These are phyloP conservation scores for Penicillium lagena DNA, from an alignment of 495 filamentous ascomycete species.

Conservation along the genomic window DNA sequence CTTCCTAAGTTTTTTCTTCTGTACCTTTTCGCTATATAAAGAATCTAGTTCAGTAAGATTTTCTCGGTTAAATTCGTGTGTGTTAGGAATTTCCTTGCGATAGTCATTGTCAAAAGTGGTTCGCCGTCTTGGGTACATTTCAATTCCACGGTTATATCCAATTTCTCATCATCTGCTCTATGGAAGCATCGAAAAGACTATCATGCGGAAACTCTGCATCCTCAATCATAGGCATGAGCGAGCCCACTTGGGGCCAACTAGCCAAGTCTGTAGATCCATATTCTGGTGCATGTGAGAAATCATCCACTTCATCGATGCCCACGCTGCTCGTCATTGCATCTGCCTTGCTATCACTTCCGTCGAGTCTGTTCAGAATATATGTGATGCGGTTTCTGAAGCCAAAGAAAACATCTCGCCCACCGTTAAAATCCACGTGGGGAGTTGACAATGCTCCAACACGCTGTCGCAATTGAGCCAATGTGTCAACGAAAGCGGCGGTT, in stretches of 20 bases:
- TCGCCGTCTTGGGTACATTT: background rate
- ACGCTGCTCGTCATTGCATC: background rate
- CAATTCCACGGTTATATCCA: background rate
- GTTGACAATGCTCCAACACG: constrained; percentile 11
- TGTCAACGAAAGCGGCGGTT: constrained; percentile 3
- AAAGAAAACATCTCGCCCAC: constrained; percentile 11
- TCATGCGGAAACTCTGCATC: background rate
- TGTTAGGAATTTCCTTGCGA: background rate
- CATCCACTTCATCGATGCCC: background rate
- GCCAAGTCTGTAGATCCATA: too few species aligned
- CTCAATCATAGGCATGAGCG: too few species aligned
- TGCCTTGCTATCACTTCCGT: background rate
- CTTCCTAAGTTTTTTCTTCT: too few species aligned
- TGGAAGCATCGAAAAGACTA: background rate
- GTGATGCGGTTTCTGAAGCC: constrained; percentile 8
- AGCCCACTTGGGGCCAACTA: too few species aligned
- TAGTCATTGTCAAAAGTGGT: background rate
- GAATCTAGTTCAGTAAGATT: too few species aligned
- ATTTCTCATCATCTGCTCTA: constrained; percentile 2
- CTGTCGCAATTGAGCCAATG: constrained; percentile 5
- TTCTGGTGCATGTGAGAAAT: background rate
- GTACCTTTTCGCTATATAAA: too few species aligned
- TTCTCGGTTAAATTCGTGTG: too few species aligned
- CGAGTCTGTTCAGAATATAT: constrained; percentile 3
- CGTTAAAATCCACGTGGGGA: constrained; percentile 6